A percentile compares a stretch with the other conserved stretches of the same genome.
phyloP scores from a whole-genome alignment of 1,139 yeast species.

The Scheffersomyces segobiensis region DNA sequence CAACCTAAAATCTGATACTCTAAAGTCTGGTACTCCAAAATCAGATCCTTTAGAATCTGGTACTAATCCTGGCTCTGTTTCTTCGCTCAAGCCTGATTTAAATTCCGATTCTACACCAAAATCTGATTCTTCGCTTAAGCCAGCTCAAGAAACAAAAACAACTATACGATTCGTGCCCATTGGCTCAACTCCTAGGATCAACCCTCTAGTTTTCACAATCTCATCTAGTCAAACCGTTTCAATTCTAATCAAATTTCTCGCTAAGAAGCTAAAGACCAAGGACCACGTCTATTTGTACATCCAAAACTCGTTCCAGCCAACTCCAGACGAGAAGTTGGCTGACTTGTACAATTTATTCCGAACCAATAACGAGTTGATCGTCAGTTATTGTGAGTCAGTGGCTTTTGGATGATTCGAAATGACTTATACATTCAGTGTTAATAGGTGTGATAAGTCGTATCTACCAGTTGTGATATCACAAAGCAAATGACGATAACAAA shows the following conservation, averaged over 20 bases:
- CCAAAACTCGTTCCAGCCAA: constrained; percentile 62
- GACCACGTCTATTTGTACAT: constrained; percentile 41
- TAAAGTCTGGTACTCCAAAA: background rate
- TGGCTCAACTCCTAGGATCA: constrained; percentile 54
- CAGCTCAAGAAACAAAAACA: constrained; percentile 25
- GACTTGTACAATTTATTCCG: constrained; percentile 46
- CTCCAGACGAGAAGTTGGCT: constrained; percentile 56
- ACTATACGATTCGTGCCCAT: constrained; percentile 57
- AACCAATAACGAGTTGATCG: constrained; percentile 50
- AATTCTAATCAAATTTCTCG: constrained; percentile 46
- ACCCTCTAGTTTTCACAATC: constrained; percentile 52
- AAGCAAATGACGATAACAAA: background rate
- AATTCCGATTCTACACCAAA: background rate
- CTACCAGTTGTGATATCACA: background rate
- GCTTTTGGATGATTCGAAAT: constrained; percentile 50
- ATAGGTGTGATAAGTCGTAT: background rate
- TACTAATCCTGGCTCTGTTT: background rate
- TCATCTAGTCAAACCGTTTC: constrained; percentile 47
- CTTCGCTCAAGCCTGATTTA: background rate
- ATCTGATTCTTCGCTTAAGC: background rate
- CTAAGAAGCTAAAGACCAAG: constrained; percentile 36
- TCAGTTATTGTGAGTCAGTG: constrained; percentile 55
- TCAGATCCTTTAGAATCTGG: background rate
- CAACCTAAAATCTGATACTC: background rate
- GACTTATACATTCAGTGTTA: background rate